Percentiles rank a stretch among this genome's conserved stretches.
Conservation (phyloP, 2,329 filamentous ascomycete genomes). For the Venturia aucupariae region DNA sequence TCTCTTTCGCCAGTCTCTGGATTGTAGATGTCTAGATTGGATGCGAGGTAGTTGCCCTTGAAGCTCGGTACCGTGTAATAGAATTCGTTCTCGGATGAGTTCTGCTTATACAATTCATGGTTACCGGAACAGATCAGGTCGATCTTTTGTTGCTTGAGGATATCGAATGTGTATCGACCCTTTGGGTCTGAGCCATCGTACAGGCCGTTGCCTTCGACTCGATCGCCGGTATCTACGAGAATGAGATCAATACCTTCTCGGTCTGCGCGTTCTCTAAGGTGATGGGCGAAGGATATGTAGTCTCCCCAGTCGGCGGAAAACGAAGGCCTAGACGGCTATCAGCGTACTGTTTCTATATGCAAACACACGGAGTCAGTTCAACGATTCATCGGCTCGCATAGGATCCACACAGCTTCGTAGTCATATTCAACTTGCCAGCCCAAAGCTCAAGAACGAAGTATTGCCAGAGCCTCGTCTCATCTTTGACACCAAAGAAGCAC, state of each 20-base stretch:
- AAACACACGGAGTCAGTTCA: not conserved
- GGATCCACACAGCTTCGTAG: too few relatives aligned
- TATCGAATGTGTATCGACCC: constrained; percentile 79
- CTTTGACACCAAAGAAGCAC: not conserved
- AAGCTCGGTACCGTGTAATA: constrained; percentile 75
- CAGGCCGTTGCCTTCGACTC: constrained; percentile 87
- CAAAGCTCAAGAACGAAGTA: not conserved
- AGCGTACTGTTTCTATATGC: not conserved
- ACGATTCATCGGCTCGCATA: not conserved
- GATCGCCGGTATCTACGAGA: constrained; percentile 91
- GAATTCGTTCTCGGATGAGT: constrained; percentile 70
- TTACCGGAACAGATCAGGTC: constrained; percentile 85
- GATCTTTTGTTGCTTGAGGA: constrained; percentile 71
- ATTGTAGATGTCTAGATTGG: constrained; percentile 83
- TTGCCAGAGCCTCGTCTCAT: not conserved
- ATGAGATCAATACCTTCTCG: constrained; percentile 71
- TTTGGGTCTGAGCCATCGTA: constrained; percentile 86
- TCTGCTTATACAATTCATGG: constrained; percentile 83
- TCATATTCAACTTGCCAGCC: not conserved
- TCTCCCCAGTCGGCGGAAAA: constrained; percentile 98
- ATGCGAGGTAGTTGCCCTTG: constrained; percentile 71
- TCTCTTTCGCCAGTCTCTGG: constrained; percentile 59
- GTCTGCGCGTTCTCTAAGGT: constrained; percentile 72
- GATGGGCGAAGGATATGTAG: constrained; percentile 84
- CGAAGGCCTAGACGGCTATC: constrained; percentile 50